Percentiles rank a stretch among this genome's conserved stretches.
These are phyloP conservation scores for Aspergillus floridensis DNA, from an alignment of 2,329 filamentous ascomycete species.

Conservation along the genomic window DNA sequence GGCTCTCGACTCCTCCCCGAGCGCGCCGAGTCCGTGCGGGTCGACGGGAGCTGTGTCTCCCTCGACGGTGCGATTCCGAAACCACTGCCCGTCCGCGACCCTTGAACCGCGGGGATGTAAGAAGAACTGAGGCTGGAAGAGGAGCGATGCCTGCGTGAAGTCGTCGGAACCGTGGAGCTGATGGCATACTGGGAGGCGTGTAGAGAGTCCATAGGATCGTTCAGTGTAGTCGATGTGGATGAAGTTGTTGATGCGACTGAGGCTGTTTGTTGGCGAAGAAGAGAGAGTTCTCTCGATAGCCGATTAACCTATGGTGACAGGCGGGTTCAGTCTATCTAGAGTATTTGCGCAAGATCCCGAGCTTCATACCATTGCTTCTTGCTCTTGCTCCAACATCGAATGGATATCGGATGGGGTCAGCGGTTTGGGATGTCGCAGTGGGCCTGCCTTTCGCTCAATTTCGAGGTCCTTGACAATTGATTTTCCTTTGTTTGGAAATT, in stretches of 20 bases:
- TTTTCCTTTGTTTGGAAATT: background rate
- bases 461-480: background rate
- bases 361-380: slow-evolving; percentile 77
- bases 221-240: slow-evolving; percentile 53
- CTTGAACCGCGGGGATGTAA: slow-evolving; percentile 38
- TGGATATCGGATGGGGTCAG: slow-evolving; percentile 87
- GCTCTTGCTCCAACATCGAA: slow-evolving; percentile 86
- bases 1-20: slow-evolving; percentile 41
- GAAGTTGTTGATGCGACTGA: slow-evolving; percentile 61
- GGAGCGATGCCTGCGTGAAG: slow-evolving; percentile 56
- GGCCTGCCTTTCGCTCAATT: slow-evolving; percentile 50
- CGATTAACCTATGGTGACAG: slow-evolving; percentile 72
- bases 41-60: slow-evolving; percentile 32
- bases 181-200: slow-evolving; percentile 44
- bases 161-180: slow-evolving; percentile 52
- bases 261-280: slow-evolving; percentile 69
- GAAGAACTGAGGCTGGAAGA: slow-evolving; percentile 54
- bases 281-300: slow-evolving; percentile 79
- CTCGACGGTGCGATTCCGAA: slow-evolving; percentile 46
- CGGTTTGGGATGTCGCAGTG: slow-evolving; percentile 80
- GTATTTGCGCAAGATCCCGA: background rate
- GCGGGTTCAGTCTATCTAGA: background rate
- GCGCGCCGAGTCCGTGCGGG: slow-evolving; percentile 30
- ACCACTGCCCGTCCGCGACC: slow-evolving; percentile 36
- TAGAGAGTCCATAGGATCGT: slow-evolving; percentile 48